Evolutionary conservation across 1,284 basidiomycete species (phyloP).

Genomic region (Peniophora sp.): DNA sequence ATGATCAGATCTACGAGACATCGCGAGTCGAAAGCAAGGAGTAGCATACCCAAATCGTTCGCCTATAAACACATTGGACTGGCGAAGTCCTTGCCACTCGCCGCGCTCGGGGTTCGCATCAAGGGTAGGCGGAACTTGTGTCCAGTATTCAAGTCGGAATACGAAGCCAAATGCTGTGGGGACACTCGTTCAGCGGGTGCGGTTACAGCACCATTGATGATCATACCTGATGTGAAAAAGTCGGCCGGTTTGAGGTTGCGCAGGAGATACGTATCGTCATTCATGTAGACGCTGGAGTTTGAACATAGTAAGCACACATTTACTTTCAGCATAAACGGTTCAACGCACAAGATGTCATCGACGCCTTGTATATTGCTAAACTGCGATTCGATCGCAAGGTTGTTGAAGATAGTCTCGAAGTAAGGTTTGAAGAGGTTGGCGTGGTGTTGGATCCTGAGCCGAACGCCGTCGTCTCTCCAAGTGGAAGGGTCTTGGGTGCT

Average conservation of each 20-base stretch:
- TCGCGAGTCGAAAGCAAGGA: too few species aligned
- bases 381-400: conserved; percentile 22
- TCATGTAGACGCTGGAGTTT: conserved; percentile 6
- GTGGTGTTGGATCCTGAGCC: conserved; percentile 19
- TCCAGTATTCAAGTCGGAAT: conserved; percentile 17
- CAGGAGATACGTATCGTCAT: conserved; percentile 21
- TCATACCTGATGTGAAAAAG: conserved; percentile 17
- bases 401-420: conserved; percentile 18
- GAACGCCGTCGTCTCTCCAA: conserved; percentile 16
- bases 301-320: neutral
- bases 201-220: neutral
- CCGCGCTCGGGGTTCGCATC: conserved; percentile 12
- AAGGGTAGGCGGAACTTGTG: conserved; percentile 17
- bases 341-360: conserved; percentile 16
- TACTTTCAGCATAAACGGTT: neutral
- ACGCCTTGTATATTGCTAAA: conserved; percentile 18
- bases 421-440: conserved; percentile 19
- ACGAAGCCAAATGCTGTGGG: conserved; percentile 22
- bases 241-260: conserved; percentile 14
- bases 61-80: conserved; percentile 20
- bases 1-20: too few species aligned
- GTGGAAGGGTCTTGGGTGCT: conserved; percentile 4
- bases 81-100: conserved; percentile 25
- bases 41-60: conserved; percentile 5
- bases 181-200: neutral